Evolutionary conservation across 23 red algal genomes (phyloP), one percentile per base, ranked within the genome.

Genomic region (Cyanidiococcus yangmingshanensis): DNA sequence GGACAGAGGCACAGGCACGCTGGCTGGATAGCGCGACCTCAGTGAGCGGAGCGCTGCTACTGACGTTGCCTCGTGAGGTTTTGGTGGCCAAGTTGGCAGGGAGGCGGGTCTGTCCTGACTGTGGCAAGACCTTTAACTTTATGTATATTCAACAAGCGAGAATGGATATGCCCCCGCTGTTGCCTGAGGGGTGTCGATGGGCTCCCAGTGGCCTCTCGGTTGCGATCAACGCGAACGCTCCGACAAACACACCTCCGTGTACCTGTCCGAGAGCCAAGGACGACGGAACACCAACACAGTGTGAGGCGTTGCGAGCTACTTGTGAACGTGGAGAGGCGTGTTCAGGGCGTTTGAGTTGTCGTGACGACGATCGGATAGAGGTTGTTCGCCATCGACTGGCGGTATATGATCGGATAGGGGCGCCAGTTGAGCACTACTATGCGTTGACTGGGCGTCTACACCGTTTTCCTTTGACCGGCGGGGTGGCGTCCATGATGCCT

Each of bases 121-220:
- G 78, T 81, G 78, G 78, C 24, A 40, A 57, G 38, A 81, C 78
- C 2, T 81, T 59, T n/a, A 81, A 81, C 25, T 58, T 81, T 31
- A 58, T 58, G 17, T 59, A 81, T 34, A 81, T 81, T 30, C 36
- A 39, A 34, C 35, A 81, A n/a, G 45, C 37, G 25, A 54, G 78
- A 34, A 40, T 71, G 38, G 36, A 59, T 2, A 81, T 81, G 78
- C 78, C 78, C 35, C 78, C 78, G 40, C 68, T 81, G 68, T 29
- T 81, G 26, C 78, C 78, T 34, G 45, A 40, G 1, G 12, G 30
- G 17, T 81, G 78, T 58, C 78, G 68, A 12, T 67, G 41, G 21
- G 63, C 63, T 12, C 45, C 45, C 21, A 15, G 45, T 21, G n/a
- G n/a, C n/a, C n/a, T n/a, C n/a, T n/a, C n/a, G n/a, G n/a, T n/a